Percentiles rank a stretch among this genome's conserved stretches.
Evolutionary conservation across 331 rosid genomes (phyloP).

Genomic region (Prunus yedoensis): DNA sequence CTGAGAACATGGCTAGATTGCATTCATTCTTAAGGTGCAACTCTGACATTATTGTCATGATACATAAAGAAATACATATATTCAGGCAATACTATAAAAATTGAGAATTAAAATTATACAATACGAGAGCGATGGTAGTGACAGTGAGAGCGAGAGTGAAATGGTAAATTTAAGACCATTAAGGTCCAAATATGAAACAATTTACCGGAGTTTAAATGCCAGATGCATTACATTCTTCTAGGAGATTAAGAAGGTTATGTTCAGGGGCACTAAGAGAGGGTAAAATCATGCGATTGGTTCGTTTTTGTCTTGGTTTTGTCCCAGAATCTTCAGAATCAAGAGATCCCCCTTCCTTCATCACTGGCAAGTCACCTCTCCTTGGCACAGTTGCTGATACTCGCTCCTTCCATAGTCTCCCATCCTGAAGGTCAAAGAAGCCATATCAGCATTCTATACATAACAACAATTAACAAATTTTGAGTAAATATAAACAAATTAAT

Average conservation of each 20-base stretch:
- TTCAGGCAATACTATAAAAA: slow-evolving; percentile 3
- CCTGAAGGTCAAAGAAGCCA: slow-evolving; percentile 40
- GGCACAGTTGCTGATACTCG: slow-evolving; percentile 69
- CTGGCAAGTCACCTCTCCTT: slow-evolving; percentile 71
- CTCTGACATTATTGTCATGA: slow-evolving; percentile 8
- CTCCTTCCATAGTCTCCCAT: slow-evolving; percentile 97
- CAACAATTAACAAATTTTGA: background rate
- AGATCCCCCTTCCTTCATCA: slow-evolving; percentile 65
- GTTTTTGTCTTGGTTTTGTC: slow-evolving; percentile 49
- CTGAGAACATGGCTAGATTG: background rate
- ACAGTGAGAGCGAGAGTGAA: background rate
- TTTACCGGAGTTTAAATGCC: slow-evolving; percentile 53
- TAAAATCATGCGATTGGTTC: slow-evolving; percentile 59
- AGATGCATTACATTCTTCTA: slow-evolving; percentile 82
- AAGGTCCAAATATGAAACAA: slow-evolving; percentile 34
- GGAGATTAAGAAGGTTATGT: slow-evolving; percentile 72
- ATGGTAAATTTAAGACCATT: slow-evolving; percentile 21
- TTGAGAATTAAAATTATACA: slow-evolving; percentile 5
- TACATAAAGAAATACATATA: slow-evolving; percentile 8
- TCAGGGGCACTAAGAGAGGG: slow-evolving; percentile 97
- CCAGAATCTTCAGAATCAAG: slow-evolving; percentile 45
- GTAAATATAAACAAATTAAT: background rate
- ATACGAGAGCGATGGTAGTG: background rate
- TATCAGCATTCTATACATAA: slow-evolving; percentile 1
- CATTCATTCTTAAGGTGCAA: background rate